phyloP scores from a whole-genome alignment of 768 basidiomycete species.

The Mycena pura region DNA sequence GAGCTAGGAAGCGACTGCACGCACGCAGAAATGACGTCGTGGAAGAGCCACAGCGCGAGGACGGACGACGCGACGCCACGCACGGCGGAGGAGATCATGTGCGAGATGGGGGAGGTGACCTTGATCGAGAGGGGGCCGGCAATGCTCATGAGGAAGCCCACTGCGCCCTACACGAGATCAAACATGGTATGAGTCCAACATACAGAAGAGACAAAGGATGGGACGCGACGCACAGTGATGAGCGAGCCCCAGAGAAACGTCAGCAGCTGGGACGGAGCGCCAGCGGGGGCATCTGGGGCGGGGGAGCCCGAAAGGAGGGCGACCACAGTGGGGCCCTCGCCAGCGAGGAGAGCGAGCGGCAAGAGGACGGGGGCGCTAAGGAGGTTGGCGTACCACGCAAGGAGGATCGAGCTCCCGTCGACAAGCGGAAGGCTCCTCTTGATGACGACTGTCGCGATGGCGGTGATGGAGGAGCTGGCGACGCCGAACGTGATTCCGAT shows the following conservation, averaged over 20 bases:
- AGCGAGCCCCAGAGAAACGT: constrained; percentile 66
- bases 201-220: too few species aligned
- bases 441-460: constrained; percentile 83
- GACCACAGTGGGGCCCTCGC: constrained; percentile 50
- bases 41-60: constrained; percentile 66
- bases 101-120: constrained; percentile 81
- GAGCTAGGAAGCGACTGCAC: constrained; percentile 34
- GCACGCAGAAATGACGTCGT: constrained; percentile 64
- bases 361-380: constrained; percentile 65
- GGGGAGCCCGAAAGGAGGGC: constrained; percentile 16
- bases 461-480: constrained; percentile 70
- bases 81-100: constrained; percentile 81
- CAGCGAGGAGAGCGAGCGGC: constrained; percentile 66
- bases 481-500: constrained; percentile 76
- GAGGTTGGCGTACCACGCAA: constrained; percentile 81
- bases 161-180: constrained; percentile 51
- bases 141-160: constrained; percentile 81
- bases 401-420: constrained; percentile 70
- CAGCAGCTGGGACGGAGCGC: constrained; percentile 12
- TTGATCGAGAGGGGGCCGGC: constrained; percentile 80
- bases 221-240: constrained; percentile 53
- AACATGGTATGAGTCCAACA: neutral
- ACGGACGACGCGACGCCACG: constrained; percentile 76
- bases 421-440: constrained; percentile 75
- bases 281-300: neutral